Evolutionary conservation across 768 basidiomycete genomes (phyloP), one percentile per base, ranked within the genome.

Genomic region (Gloeostereum incarnatum): DNA sequence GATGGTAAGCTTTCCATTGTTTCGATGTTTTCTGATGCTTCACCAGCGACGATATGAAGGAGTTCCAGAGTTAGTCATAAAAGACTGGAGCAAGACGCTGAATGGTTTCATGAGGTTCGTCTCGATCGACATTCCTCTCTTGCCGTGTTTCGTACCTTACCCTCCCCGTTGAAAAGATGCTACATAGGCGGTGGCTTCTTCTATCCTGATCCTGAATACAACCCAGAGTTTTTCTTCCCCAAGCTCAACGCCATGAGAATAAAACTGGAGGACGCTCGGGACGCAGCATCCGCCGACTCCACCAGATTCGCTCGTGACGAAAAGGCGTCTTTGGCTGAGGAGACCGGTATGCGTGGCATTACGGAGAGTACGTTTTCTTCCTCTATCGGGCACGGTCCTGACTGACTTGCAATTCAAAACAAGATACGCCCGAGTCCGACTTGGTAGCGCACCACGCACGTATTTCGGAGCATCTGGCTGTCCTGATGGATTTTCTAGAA

Each of bases 21-120:
- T 1, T 19, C 32, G 26, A 36, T 16, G 13, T 25, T 31, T 24
- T 17, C 36, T 14, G 23, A 22, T 18, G 17, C 36, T 13, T 2
- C 23, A 17, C 23, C 17, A 30, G 10, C 11, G 13, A 37, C 10
- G 2, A 16, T 42, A 8, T 31, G 8, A 6, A n/a, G n/a, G n/a
- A n/a, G n/a, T 37, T 10, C 17, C 30, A 11, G 2, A 20, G 17
- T 47, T 48, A 36, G 14, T 36, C 45, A 27, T n/a, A n/a, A n/a
- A n/a, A n/a, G n/a, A n/a, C 36, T 52, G 48, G 35, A 52, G 51
- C 27, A 32, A 24, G 5, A 44, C 42, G 22, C 44, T 52, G 4
- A 11, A 47, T 17, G 44, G 46, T 14, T 49, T 45, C 36, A 13
- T 47, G 8, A 49, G 49, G 50, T 49, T 2, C 22, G 42, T 39